Percentiles rank a stretch among this genome's conserved stretches.
These are phyloP conservation scores for Solanum hybrid DNA, from an alignment of 305 asterid species.

Conservation along the genomic window DNA sequence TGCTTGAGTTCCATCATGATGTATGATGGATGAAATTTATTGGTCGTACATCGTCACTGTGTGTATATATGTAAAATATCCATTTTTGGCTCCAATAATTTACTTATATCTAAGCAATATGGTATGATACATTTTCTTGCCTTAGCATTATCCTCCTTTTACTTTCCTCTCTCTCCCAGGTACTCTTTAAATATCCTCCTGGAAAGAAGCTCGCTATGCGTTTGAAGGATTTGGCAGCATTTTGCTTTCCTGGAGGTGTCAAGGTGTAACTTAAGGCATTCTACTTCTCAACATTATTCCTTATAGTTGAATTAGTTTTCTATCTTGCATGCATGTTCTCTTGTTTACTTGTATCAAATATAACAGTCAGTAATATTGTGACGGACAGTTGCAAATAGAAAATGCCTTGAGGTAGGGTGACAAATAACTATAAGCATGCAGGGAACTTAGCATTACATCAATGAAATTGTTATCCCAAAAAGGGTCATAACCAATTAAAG, in stretches of 20 bases:
- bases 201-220: slow-evolving; percentile 62
- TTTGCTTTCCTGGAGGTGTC: slow-evolving; percentile 94
- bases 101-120: not conserved
- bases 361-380: not conserved
- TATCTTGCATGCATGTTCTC: not conserved
- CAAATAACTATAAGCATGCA: not conserved
- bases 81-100: not conserved
- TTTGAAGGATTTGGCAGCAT: slow-evolving; percentile 74
- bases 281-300: not conserved
- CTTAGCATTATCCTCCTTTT: not conserved
- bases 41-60: not conserved
- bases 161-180: slow-evolving; percentile 32
- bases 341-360: not conserved
- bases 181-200: slow-evolving; percentile 82
- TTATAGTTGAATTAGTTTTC: not conserved
- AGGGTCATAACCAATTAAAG: not conserved
- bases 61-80: not conserved
- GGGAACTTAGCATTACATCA: not conserved
- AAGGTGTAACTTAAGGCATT: slow-evolving; percentile 41
- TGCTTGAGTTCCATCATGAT: not conserved
- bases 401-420: not conserved
- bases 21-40: not conserved
- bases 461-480: not conserved
- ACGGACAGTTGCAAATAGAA: not conserved
- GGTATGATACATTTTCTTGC: slow-evolving; percentile 1